Evolutionary conservation across 2,329 filamentous ascomycete genomes (phyloP).

Genomic region (Paecilomyces sp.): DNA sequence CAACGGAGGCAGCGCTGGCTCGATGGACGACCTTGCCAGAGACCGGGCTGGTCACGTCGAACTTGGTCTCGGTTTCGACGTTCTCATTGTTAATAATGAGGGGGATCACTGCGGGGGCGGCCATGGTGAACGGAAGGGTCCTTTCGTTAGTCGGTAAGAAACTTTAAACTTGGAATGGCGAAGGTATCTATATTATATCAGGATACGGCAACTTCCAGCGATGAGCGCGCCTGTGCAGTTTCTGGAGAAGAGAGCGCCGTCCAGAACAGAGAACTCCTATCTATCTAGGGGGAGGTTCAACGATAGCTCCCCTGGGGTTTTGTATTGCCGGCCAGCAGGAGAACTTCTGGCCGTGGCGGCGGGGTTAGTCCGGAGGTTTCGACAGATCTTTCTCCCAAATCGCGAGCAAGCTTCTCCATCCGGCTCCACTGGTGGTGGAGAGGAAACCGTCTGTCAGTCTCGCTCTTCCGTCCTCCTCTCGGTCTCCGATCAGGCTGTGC

Average conservation of each 20-base stretch:
- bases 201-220: not conserved
- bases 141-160: not conserved
- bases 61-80: constrained; percentile 30
- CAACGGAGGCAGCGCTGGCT: constrained; percentile 49
- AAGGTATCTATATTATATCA: not conserved
- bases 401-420: not conserved
- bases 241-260: not conserved
- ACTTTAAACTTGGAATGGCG: constrained; percentile 4
- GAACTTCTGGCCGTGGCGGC: not conserved
- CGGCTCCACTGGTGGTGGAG: not conserved
- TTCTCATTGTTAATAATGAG: constrained; percentile 39
- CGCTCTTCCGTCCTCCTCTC: not conserved
- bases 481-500: not conserved
- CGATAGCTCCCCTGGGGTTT: not conserved
- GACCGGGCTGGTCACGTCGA: constrained; percentile 49
- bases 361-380: not conserved
- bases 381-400: not conserved
- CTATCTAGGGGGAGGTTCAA: not conserved
- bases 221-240: not conserved
- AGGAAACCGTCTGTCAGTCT: not conserved
- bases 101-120: constrained; percentile 20
- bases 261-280: not conserved
- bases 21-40: constrained; percentile 48
- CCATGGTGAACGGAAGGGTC: not conserved
- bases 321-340: not conserved